phyloP scores from a whole-genome alignment of 345 rosid genomes.

The Citrus medica region DNA sequence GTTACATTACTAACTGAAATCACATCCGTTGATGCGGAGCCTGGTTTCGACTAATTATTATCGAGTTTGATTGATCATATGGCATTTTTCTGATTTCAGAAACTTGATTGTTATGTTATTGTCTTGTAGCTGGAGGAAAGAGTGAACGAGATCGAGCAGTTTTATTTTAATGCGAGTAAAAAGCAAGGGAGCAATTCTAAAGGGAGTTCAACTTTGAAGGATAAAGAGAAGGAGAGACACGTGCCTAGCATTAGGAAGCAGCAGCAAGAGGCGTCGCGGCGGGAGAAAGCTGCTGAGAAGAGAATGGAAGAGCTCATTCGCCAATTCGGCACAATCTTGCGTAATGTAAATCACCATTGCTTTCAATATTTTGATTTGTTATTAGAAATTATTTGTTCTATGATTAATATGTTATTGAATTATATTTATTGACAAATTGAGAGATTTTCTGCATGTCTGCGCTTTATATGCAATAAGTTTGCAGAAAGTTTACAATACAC shows the following conservation, averaged over 20 bases:
- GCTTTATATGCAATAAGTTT: not conserved
- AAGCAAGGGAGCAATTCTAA: conserved; percentile 36
- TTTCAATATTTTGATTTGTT: not conserved
- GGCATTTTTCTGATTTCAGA: not conserved
- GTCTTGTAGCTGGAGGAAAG: conserved; percentile 61
- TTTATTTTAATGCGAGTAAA: conserved; percentile 38
- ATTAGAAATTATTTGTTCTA: not conserved
- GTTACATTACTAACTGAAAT: not conserved
- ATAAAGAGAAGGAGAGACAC: conserved; percentile 52
- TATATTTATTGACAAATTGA: not conserved
- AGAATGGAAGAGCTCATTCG: conserved; percentile 93
- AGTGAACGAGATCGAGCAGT: conserved; percentile 65
- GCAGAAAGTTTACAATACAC: not conserved
- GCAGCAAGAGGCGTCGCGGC: conserved; percentile 61
- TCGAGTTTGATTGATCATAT: not conserved
- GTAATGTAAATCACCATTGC: conserved; percentile 35
- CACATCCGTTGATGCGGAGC: not conserved
- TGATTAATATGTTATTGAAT: not conserved
- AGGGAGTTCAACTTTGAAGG: conserved; percentile 50
- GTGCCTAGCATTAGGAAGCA: conserved; percentile 57
- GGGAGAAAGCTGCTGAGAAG: conserved; percentile 81
- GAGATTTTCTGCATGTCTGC: not conserved
- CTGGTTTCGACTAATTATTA: not conserved
- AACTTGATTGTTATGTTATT: not conserved
- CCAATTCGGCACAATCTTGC: conserved; percentile 68